phyloP scores from a whole-genome alignment of 169 alveolate genomes.

The Plasmodium yoelii region DNA sequence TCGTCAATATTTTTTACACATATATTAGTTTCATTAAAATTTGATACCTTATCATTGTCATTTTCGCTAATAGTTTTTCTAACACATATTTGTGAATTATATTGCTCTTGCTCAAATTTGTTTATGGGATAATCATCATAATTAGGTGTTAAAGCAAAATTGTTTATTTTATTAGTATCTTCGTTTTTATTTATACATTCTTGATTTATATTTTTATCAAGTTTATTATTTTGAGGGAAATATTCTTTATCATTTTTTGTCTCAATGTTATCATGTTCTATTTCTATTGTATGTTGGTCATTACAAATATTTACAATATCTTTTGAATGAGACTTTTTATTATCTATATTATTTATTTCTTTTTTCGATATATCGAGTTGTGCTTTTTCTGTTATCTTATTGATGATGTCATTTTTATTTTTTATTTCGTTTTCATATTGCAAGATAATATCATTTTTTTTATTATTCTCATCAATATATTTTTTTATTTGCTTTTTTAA shows the following conservation, averaged over 20 bases:
- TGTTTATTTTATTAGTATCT: background rate
- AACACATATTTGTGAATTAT: no score
- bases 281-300: background rate
- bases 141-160: background rate
- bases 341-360: constrained; percentile 2
- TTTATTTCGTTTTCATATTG: constrained; percentile 62
- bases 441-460: constrained; percentile 30
- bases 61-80: no score
- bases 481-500: constrained; percentile 62
- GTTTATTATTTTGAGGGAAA: background rate
- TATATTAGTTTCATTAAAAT: no score
- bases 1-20: background rate
- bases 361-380: constrained; percentile 4
- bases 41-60: no score
- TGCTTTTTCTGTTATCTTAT: constrained; percentile 4
- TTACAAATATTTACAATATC: background rate
- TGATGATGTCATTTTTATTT: constrained; percentile 57
- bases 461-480: constrained; percentile 2
- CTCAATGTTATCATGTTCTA: constrained; percentile 3
- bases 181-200: background rate
- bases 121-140: background rate
- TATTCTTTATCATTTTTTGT: background rate
- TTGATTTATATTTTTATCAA: background rate
- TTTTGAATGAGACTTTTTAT: background rate
- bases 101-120: no score